These are phyloP conservation scores for Cardamine occulta DNA, from an alignment of 345 rosid species.

Conservation along the genomic window DNA sequence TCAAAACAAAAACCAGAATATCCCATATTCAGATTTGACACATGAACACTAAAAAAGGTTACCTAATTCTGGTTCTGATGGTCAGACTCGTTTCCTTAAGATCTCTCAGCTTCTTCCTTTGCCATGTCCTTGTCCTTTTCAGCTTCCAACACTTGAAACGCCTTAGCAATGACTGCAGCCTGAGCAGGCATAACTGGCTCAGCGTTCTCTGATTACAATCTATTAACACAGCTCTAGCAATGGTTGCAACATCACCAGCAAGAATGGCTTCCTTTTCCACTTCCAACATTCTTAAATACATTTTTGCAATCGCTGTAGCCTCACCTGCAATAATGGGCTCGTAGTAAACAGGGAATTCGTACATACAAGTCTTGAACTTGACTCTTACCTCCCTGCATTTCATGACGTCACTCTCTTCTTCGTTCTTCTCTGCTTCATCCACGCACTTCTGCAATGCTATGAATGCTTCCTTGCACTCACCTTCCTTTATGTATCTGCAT, in stretches of 20 bases:
- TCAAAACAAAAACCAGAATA: too few species aligned
- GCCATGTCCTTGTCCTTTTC: too few species aligned
- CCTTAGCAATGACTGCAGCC: not conserved
- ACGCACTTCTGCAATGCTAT: not conserved
- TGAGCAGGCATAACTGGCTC: not conserved
- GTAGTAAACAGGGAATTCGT: constrained; percentile 1
- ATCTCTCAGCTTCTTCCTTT: too few species aligned
- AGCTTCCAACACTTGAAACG: not conserved
- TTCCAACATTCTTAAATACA: not conserved
- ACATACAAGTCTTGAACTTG: constrained; percentile 7
- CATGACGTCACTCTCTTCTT: not conserved
- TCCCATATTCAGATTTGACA: too few species aligned
- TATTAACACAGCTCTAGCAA: not conserved
- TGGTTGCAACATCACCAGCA: constrained; percentile 9
- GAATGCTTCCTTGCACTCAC: constrained; percentile 13
- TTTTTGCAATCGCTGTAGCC: not conserved
- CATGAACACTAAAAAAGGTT: too few species aligned
- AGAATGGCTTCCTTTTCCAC: constrained; percentile 11
- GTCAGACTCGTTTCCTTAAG: too few species aligned
- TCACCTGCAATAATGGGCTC: not conserved
- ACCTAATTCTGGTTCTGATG: too few species aligned
- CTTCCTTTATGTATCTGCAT: not conserved
- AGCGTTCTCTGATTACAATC: not conserved
- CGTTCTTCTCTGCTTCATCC: not conserved
- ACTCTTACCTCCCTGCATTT: not conserved